phyloP scores from a whole-genome alignment of 129 eudicot genomes.

The Calendula officinalis region DNA sequence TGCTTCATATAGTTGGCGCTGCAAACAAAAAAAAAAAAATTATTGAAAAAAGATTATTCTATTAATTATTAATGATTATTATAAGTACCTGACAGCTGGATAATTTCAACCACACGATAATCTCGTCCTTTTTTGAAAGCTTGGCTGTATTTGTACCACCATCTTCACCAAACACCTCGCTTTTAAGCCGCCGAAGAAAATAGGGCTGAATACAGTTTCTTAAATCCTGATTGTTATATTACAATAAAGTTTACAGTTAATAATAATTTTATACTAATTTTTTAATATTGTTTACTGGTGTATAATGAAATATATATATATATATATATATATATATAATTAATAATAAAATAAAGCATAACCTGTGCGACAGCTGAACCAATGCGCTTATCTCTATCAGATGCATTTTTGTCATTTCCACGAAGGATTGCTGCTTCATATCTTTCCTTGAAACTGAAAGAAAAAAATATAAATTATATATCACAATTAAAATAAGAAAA shows the following conservation, averaged over 20 bases:
- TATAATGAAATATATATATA: neutral
- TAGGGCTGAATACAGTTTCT: constrained; percentile 91
- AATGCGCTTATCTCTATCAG: constrained; percentile 84
- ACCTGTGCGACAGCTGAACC: constrained; percentile 98
- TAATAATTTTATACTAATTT: neutral
- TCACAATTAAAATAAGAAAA: constrained; percentile 1
- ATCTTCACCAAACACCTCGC: constrained; percentile 73
- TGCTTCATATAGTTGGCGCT: constrained; percentile 93
- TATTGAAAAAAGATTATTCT: neutral
- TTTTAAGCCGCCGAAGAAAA: constrained; percentile 85
- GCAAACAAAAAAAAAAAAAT: constrained; percentile 24
- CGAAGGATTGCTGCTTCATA: constrained; percentile 73
- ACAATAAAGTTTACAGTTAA: neutral
- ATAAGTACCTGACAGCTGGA: constrained; percentile 67
- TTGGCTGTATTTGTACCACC: constrained; percentile 41
- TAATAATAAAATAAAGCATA: constrained; percentile 9
- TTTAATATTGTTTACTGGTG: neutral
- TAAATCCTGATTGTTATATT: constrained; percentile 57
- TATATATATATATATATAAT: neutral
- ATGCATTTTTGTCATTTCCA: constrained; percentile 90
- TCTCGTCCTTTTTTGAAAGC: constrained; percentile 90
- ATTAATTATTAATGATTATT: constrained; percentile 1
- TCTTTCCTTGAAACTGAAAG: constrained; percentile 68
- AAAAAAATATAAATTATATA: constrained; percentile 4
- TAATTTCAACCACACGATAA: constrained; percentile 81